Conservation (phyloP, 2,329 filamentous ascomycete species). For the Cercospora berteroae region DNA sequence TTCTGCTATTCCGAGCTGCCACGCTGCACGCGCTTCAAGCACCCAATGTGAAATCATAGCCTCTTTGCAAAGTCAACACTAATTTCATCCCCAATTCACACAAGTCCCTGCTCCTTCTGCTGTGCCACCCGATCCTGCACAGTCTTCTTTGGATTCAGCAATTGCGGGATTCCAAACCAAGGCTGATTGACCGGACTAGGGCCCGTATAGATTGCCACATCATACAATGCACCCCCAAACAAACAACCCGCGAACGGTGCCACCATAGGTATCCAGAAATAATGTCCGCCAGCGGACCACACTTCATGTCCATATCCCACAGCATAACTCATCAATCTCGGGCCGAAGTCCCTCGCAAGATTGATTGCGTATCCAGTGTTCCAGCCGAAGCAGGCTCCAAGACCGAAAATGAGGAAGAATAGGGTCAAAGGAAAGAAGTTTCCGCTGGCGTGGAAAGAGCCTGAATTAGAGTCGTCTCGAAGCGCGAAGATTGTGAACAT, state of each 20-base stretch:
- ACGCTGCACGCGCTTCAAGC: too few relatives aligned
- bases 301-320: slow-evolving; percentile 65
- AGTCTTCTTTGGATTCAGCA: slow-evolving; percentile 25
- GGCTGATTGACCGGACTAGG: slow-evolving; percentile 61
- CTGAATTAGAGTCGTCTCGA: slow-evolving; percentile 51
- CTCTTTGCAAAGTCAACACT: too few relatives aligned
- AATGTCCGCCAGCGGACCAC: slow-evolving; percentile 60
- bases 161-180: slow-evolving; percentile 39
- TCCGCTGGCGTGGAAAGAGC: slow-evolving; percentile 32
- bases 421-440: slow-evolving; percentile 58
- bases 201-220: slow-evolving; percentile 65
- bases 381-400: slow-evolving; percentile 67
- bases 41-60: too few relatives aligned
- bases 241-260: slow-evolving; percentile 62
- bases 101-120: slow-evolving; percentile 23
- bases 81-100: background rate
- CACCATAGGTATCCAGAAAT: slow-evolving; percentile 54
- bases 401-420: slow-evolving; percentile 66
- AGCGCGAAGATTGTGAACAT: slow-evolving; percentile 71
- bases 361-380: slow-evolving; percentile 68
- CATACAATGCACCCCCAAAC: slow-evolving; percentile 65
- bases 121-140: slow-evolving; percentile 21
- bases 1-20: background rate
- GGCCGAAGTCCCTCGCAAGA: slow-evolving; percentile 68
- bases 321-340: slow-evolving; percentile 64